Evolutionary conservation across 2,329 filamentous ascomycete species (phyloP).

Genomic region (Xylariaceae sp.): DNA sequence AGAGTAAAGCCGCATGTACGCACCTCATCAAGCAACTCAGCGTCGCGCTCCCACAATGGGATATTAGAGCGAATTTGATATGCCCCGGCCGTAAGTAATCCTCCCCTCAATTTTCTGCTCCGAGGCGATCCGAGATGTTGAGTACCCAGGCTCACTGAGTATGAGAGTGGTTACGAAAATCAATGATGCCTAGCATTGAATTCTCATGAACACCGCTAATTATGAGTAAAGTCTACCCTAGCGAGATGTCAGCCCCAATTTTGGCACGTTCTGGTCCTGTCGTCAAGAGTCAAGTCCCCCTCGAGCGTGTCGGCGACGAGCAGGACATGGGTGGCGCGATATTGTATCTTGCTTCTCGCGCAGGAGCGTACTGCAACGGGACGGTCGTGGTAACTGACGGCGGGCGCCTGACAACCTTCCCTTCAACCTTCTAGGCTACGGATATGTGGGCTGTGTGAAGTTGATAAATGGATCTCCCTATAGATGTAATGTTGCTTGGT

Average conservation of each 20-base stretch:
- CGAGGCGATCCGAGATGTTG: neutral
- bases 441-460: neutral
- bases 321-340: constrained; percentile 70
- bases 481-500: neutral
- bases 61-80: constrained; percentile 61
- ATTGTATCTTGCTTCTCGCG: constrained; percentile 68
- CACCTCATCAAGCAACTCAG: constrained; percentile 76
- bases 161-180: neutral
- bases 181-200: neutral
- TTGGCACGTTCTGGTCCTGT: constrained; percentile 48
- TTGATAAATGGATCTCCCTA: too few relatives aligned
- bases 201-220: neutral
- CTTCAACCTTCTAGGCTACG: constrained; percentile 56
- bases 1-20: constrained; percentile 77
- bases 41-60: constrained; percentile 67
- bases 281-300: constrained; percentile 57
- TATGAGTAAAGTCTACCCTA: constrained; percentile 59
- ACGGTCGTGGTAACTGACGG: constrained; percentile 68
- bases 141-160: neutral
- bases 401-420: constrained; percentile 63
- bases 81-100: constrained; percentile 56
- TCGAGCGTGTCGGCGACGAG: constrained; percentile 65
- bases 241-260: constrained; percentile 63
- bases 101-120: neutral
- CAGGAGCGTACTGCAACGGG: constrained; percentile 72